Conservation (phyloP, 2,329 filamentous ascomycete species). For the Sporothrix luriei region DNA sequence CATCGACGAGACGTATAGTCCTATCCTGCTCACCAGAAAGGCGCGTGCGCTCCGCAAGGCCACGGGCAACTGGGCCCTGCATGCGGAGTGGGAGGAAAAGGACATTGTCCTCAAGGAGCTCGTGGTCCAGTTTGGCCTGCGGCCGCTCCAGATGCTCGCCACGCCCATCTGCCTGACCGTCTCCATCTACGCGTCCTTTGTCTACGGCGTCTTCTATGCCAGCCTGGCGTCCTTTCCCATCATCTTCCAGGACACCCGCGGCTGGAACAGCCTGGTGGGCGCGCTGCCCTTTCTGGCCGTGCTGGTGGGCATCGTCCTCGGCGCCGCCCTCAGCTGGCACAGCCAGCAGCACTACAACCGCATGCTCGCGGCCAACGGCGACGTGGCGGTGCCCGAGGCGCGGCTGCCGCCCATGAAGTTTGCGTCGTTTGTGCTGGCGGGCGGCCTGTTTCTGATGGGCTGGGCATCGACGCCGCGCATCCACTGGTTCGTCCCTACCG, state of each 20-base stretch:
- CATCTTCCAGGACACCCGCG: conserved; percentile 35
- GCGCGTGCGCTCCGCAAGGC: conserved; percentile 21
- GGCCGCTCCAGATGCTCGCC: conserved; percentile 19
- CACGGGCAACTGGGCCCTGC: conserved; percentile 16
- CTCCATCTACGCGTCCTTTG: conserved; percentile 23
- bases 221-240: conserved; percentile 25
- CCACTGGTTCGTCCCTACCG: neutral
- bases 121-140: conserved; percentile 27
- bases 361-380: neutral
- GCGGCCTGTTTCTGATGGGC: conserved; percentile 9
- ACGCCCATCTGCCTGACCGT: conserved; percentile 23
- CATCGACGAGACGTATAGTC: conserved; percentile 27
- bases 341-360: conserved; percentile 17
- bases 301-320: neutral
- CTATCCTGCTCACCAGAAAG: conserved; percentile 22
- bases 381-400: neutral
- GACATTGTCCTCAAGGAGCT: conserved; percentile 17
- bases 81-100: conserved; percentile 28
- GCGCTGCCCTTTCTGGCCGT: conserved; percentile 17
- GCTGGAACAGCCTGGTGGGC: neutral
- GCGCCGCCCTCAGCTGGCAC: neutral
- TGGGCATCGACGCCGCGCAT: neutral
- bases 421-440: neutral
- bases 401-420: conserved; percentile 13
- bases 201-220: conserved; percentile 24